Base-by-base conservation (phyloP, 1,284 basidiomycete species). In the Rhizoctonia solani region DNA sequence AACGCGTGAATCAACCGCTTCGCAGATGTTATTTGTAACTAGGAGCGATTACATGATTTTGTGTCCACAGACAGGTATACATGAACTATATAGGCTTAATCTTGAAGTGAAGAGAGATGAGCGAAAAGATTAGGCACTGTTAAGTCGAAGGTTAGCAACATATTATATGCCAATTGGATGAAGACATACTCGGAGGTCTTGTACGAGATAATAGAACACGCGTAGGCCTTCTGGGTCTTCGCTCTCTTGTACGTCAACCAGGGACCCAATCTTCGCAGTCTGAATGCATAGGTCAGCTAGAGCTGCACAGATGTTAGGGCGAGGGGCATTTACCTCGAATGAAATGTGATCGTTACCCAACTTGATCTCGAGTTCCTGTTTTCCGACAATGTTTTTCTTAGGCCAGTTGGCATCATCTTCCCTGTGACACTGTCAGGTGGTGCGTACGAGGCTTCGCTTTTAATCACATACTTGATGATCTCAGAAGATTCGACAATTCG, bases 361-460 rank as follows among this genome's bases (percentile, higher is more conserved):
- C 68, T 93, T 85, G 66, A 99, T 92, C 78, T 99, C 96, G 53
- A 99, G 85, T 78, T 99, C 97, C 77, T 99, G 96, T 78, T 95
- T 93, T 47, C 96, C 97, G 21, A 97, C 93, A 50, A 97, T 92
- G 77, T 98, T 97, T 83, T 96, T 98, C 81, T 97, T 96, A 3
- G 96, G 96, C 97, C 96, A 99, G 74, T 93, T 90, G 0, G 88
- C 85, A 78, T 99, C 96, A 77, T 99, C 96, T 85, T 99, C 97
- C 81, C 94, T 97, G 78, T 30, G 52, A 37, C 2, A 42, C n/a
- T n/a, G n/a, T 19, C 4, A 11, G 30, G 42, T 23, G 66, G 49
- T 44, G 50, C 46, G 56, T n/a, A 32, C 65, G 9, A 50, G 8
- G 16, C 4, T 23, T 41, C 21, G 39, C 46, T 14, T 55, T 21